Conservation (phyloP, 768 basidiomycete species). For the Hysterangium stoloniferum region DNA sequence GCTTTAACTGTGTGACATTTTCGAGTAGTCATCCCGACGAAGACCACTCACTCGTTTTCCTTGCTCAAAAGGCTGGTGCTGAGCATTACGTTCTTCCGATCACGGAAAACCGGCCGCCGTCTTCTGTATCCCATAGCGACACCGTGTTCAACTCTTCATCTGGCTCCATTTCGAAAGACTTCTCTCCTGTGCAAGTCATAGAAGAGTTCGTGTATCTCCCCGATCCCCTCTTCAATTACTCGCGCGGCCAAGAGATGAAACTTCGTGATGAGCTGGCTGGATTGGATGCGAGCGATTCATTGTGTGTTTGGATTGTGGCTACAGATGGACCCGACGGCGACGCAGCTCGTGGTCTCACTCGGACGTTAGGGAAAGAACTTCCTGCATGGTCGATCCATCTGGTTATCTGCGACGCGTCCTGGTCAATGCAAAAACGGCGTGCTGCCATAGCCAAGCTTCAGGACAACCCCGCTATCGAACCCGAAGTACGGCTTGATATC, state of each 20-base stretch:
- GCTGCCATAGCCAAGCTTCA: slow-evolving; percentile 1
- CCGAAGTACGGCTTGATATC: slow-evolving; percentile 22
- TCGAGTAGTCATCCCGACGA: slow-evolving; percentile 9
- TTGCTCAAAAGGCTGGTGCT: slow-evolving; percentile 4
- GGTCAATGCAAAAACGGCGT: slow-evolving; percentile 11
- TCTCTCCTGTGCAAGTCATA: not conserved
- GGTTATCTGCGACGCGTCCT: slow-evolving; percentile 22
- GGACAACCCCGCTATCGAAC: slow-evolving; percentile 1
- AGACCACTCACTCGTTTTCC: slow-evolving; percentile 10
- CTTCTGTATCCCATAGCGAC: not conserved
- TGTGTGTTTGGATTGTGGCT: slow-evolving; percentile 24
- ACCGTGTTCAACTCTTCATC: not conserved
- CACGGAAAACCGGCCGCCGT: not conserved
- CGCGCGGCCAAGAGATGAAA: slow-evolving; percentile 16
- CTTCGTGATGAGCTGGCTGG: slow-evolving; percentile 15
- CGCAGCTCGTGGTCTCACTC: slow-evolving; percentile 25
- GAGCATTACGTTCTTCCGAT: not conserved
- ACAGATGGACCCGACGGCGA: slow-evolving; percentile 24
- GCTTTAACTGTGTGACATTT: slow-evolving; percentile 7
- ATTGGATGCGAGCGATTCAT: slow-evolving; percentile 11
- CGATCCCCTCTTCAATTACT: slow-evolving; percentile 14
- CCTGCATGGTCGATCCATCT: slow-evolving; percentile 24
- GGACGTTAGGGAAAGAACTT: slow-evolving; percentile 26
- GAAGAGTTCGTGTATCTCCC: not conserved
- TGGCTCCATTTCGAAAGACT: not conserved